Evolutionary conservation across 495 filamentous ascomycete species (phyloP), one percentile per base, ranked within the genome.

Genomic region (Penicillium taxi): DNA sequence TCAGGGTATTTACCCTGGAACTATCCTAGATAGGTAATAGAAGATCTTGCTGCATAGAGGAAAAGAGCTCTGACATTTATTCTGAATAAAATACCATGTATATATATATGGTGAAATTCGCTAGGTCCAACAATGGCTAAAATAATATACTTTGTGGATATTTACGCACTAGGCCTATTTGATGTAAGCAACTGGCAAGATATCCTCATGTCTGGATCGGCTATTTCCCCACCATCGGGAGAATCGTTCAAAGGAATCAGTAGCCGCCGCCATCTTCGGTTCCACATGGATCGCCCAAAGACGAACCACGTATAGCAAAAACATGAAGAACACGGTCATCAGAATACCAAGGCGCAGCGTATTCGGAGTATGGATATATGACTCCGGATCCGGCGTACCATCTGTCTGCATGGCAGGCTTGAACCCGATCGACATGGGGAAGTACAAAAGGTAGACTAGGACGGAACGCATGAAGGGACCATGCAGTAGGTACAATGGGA

Each of bases 401-500:
- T 43, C 41, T 2, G 27, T 20, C 21, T 16, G 28, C n/a, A 32
- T 13, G 5, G 15, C 16, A 18, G 41, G 34, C 22, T 33, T 20
- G 9, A 37, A 43, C 5, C 32, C 34, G 14, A 38, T 9, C 5
- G 41, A 17, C 41, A 43, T 38, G 5, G 41, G 41, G 7, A 37
- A 14, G 23, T 43, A 43, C n/a, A 43, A 14, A n/a, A 43, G 34
- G 12, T 43, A 43, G 6, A 43, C 41, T 6, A 53, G 20, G 3
- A 50, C 40, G 0, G 50, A 46, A 14, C 50, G 42, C 18, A 53
- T 53, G 1, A 50, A 22, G 3, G 47, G 42, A 9, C 42, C 39
- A 30, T 50, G 50, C 9, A 53, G 6, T 1, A 53, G 33, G 25
- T 53, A 53, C 3, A 53, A 27, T 1, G 50, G 47, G 28, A 53